Evolutionary conservation across 2,329 filamentous ascomycete genomes (phyloP).

Genomic region (Epichloe baconii): DNA sequence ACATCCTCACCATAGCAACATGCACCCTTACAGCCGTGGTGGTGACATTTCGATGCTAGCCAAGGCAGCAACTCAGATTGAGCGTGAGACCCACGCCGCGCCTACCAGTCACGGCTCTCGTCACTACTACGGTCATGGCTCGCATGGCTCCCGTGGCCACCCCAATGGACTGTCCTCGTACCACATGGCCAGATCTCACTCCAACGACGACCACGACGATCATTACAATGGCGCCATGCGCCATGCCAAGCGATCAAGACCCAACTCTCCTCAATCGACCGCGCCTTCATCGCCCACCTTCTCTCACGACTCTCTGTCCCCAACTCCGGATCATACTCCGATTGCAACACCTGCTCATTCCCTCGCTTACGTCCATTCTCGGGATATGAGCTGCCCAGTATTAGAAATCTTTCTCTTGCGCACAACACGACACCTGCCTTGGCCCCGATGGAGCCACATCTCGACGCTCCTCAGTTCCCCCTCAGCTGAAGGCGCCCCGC

Average conservation of each 20-base stretch:
- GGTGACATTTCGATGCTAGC: conserved; percentile 47
- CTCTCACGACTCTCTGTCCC: conserved; percentile 88
- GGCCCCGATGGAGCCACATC: conserved; percentile 45
- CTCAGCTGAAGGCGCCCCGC: conserved; percentile 34
- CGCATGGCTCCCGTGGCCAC: conserved; percentile 42
- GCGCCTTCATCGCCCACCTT: conserved; percentile 93
- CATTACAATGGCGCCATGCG: conserved; percentile 57
- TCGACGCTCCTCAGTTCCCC: conserved; percentile 30
- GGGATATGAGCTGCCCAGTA: conserved; percentile 68
- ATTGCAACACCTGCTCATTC: conserved; percentile 92
- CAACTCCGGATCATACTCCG: conserved; percentile 97
- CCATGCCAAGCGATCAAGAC: conserved; percentile 75
- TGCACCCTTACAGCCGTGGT: conserved; percentile 37
- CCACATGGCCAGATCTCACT: conserved; percentile 82
- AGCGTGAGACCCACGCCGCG: conserved; percentile 39
- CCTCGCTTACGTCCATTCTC: conserved; percentile 70
- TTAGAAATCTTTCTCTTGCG: conserved; percentile 50
- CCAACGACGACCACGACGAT: conserved; percentile 65
- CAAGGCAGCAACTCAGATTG: conserved; percentile 47
- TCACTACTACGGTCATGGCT: conserved; percentile 38
- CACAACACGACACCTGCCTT: conserved; percentile 42
- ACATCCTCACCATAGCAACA: conserved; percentile 28
- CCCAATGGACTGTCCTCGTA: conserved; percentile 74
- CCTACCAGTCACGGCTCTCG: conserved; percentile 30
- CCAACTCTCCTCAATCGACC: conserved; percentile 89